These are phyloP conservation scores for Chaetomium globosum DNA, from an alignment of 2,329 filamentous ascomycete genomes.

Conservation along the genomic window DNA sequence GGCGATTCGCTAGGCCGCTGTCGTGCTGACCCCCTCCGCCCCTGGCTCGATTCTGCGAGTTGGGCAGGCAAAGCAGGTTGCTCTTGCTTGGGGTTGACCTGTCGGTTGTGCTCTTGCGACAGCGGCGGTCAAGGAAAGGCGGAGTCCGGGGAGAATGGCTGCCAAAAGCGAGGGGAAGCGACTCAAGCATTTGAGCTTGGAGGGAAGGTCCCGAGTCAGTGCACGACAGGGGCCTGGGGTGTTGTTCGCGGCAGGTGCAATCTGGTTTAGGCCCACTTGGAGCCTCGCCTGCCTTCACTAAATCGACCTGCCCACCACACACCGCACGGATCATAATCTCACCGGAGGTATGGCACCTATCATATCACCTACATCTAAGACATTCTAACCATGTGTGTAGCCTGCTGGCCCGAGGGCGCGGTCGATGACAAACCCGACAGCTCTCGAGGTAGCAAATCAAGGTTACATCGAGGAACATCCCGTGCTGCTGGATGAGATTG, in stretches of 20 bases:
- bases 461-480: not conserved
- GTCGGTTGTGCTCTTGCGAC: not conserved
- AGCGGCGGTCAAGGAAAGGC: constrained; percentile 1
- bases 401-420: not conserved
- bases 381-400: not conserved
- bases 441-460: not conserved
- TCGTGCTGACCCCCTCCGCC: constrained; percentile 15
- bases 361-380: not conserved
- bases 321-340: not conserved
- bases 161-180: not conserved
- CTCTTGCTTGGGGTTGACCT: not conserved
- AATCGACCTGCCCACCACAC: not conserved
- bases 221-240: not conserved
- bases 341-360: not conserved
- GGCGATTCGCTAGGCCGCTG: constrained; percentile 6
- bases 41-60: not conserved
- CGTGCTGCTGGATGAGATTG: no score
- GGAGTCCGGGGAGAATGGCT: not conserved
- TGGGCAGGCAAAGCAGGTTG: not conserved
- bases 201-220: constrained; percentile 4
- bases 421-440: not conserved
- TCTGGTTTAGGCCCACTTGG: not conserved
- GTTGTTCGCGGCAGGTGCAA: not conserved
- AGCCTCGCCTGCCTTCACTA: not conserved
- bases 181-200: constrained; percentile 10